Percentiles rank a stretch among this genome's conserved stretches.
phyloP scores from a whole-genome alignment of 768 basidiomycete genomes.

The Boletus tylopilopsis region DNA sequence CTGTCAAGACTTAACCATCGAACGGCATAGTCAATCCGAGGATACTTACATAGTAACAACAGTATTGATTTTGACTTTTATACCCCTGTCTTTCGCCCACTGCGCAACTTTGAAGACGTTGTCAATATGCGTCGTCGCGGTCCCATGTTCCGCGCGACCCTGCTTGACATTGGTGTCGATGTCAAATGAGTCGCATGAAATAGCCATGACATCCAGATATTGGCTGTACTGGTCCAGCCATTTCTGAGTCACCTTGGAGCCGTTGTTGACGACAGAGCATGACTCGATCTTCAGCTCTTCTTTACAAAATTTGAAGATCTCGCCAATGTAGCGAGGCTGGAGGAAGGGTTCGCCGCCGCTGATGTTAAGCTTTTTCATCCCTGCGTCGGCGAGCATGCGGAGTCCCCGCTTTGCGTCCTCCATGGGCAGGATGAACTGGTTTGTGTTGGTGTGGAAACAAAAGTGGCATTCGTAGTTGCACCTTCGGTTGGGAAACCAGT shows the following conservation, averaged over 20 bases:
- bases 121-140: conserved; percentile 28
- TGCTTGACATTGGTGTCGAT: conserved; percentile 33
- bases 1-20: conserved; percentile 9
- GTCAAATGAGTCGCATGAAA: conserved; percentile 41
- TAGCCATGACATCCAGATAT: conserved; percentile 40
- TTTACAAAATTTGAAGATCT: conserved; percentile 36
- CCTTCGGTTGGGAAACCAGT: conserved; percentile 25
- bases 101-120: conserved; percentile 34
- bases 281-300: conserved; percentile 35
- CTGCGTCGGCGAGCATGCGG: conserved; percentile 30
- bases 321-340: conserved; percentile 36
- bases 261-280: conserved; percentile 34
- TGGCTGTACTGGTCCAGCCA: conserved; percentile 38
- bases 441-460: conserved; percentile 40
- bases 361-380: conserved; percentile 37
- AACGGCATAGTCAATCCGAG: rapidly evolving
- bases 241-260: conserved; percentile 39
- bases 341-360: conserved; percentile 38
- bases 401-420: conserved; percentile 35
- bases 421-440: conserved; percentile 32
- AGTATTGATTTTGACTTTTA: conserved; percentile 37
- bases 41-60: conserved; percentile 28
- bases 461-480: conserved; percentile 39
- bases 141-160: conserved; percentile 33
- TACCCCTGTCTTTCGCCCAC: conserved; percentile 33